These are phyloP conservation scores for Gigaspora rosea DNA, from an alignment of 192 early-diverging fungal genomes.

Conservation along the genomic window DNA sequence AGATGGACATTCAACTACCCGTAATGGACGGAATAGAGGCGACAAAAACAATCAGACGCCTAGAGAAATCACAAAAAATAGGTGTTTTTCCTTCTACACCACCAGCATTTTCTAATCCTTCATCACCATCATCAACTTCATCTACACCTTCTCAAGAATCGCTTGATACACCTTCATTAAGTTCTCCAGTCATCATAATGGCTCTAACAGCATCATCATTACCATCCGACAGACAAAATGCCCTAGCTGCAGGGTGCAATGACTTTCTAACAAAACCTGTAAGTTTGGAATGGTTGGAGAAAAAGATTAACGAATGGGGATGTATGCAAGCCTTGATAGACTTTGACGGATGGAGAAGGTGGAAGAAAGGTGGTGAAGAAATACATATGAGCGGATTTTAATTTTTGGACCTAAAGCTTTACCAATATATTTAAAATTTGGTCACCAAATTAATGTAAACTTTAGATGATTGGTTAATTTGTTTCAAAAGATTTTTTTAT, in stretches of 20 bases:
- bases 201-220: constrained; percentile 81
- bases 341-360: constrained; percentile 68
- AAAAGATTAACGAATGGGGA: constrained; percentile 91
- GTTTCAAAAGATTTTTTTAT: no score
- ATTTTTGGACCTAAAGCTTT: no score
- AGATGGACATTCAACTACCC: constrained; percentile 77
- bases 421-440: no score
- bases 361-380: constrained; percentile 43
- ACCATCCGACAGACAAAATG: constrained; percentile 68
- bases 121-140: constrained; percentile 1
- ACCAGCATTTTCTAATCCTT: constrained; percentile 15
- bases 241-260: constrained; percentile 84
- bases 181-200: constrained; percentile 82
- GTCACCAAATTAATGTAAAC: no score
- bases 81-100: constrained; percentile 51
- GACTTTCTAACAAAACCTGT: constrained; percentile 91
- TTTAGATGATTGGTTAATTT: no score
- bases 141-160: background rate
- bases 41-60: constrained; percentile 59
- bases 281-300: constrained; percentile 77
- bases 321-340: constrained; percentile 92
- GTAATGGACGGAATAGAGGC: constrained; percentile 74
- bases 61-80: constrained; percentile 59
- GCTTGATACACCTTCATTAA: constrained; percentile 43
- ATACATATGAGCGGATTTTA: constrained; percentile 14